Evolutionary conservation across 2,329 filamentous ascomycete species (phyloP), one percentile per base, ranked within the genome.

Genomic region (Botrytis galanthina): DNA sequence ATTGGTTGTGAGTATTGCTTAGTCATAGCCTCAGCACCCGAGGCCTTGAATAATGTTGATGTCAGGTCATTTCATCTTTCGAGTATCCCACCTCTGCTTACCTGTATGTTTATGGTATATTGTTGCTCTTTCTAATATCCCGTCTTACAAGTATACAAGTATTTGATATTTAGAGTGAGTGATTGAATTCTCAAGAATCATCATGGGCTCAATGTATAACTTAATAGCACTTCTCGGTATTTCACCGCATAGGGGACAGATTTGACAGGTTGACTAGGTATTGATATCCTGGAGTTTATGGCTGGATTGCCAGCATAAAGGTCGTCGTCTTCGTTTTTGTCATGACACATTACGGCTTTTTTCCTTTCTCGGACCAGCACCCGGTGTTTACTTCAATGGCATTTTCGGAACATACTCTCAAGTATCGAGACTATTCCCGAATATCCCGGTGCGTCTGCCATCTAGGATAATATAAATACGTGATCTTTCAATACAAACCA

Each of bases 1-100:
- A 73, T 73, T 73, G 71, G 71, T 60, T 42, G 4, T 37, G 16
- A 32, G 60, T 67, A 35, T n/a, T 14, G 57, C 62, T 73, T 73
- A 73, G 63, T 73, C 54, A 73, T 48, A 35, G 20, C 26, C 18
- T 29, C 39, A 71, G 32, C 63, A 48, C 18, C 26, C 64, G 26
- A 39, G 16, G 48, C 64, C 48, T 62, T 16, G 6, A 62, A 62
- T 62, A 37, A n/a, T 62, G 22, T 62, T 62, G 59, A 39, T 62
- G 59, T 62, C 59, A n/a, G 59, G 35, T 64, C 42, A 12, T 64
- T 44, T 35, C 62, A 26, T 32, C 10, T 22, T 46, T 35, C n/a
- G 61, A 46, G 62, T 44, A 35, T 66, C 42, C 51, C 64, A 67
- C 46, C 26, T 54, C 46, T 26, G n/a, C 64, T 39, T 67, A 29